A percentile compares a stretch with the other conserved stretches of the same genome.
These are phyloP conservation scores for Alopecurus myosuroides DNA, from an alignment of 176 grass and related monocot genomes.

Conservation along the genomic window DNA sequence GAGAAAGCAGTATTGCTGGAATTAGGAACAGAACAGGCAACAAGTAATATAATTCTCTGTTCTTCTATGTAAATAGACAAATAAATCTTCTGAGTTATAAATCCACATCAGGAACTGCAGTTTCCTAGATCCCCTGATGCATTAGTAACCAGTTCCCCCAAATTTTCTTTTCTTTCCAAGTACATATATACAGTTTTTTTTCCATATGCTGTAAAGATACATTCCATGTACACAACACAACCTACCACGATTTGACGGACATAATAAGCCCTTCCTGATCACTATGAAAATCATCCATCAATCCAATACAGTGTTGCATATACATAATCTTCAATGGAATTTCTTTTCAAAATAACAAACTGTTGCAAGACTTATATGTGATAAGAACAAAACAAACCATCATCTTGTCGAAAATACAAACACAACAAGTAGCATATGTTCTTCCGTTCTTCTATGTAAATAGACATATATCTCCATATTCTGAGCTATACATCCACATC, in stretches of 20 bases:
- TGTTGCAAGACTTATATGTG: too few species aligned
- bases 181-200: constrained; percentile 51
- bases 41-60: constrained; percentile 1
- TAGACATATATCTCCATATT: not conserved
- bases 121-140: too few species aligned
- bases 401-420: too few species aligned
- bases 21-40: not conserved
- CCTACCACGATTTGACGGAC: too few species aligned
- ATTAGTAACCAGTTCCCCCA: too few species aligned
- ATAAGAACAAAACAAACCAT: not conserved
- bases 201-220: constrained; percentile 33
- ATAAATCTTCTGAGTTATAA: not conserved
- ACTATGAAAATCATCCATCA: too few species aligned
- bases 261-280: constrained; percentile 30
- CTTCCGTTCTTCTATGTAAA: not conserved
- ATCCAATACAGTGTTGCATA: too few species aligned
- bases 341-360: too few species aligned
- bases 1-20: not conserved
- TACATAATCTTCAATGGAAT: too few species aligned
- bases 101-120: constrained; percentile 15
- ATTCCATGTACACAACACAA: constrained; percentile 42
- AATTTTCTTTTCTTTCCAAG: constrained; percentile 20
- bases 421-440: not conserved
- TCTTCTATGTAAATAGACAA: not conserved
- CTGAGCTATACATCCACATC: constrained; percentile 13